Evolutionary conservation across 495 filamentous ascomycete genomes (phyloP).

Genomic region (Talaromyces wortmannii): DNA sequence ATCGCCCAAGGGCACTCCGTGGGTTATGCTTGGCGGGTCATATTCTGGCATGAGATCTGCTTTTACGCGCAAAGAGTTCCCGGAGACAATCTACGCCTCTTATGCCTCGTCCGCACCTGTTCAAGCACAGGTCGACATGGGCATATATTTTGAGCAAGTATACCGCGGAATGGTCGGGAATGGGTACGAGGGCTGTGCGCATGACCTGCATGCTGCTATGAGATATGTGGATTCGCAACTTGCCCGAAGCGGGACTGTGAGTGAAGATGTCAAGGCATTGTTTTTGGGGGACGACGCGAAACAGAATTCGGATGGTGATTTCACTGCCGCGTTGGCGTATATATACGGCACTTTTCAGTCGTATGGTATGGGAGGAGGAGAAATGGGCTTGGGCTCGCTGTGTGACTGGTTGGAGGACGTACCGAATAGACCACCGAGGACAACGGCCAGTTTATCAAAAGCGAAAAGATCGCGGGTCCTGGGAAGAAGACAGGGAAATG

Average conservation of each 20-base stretch:
- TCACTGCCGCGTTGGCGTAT: conserved; percentile 33
- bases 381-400: conserved; percentile 29
- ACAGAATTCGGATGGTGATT: conserved; percentile 41
- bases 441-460: not conserved
- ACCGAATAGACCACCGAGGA: conserved; percentile 1
- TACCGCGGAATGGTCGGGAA: conserved; percentile 44
- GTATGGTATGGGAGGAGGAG: conserved; percentile 38
- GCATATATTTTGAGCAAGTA: conserved; percentile 48
- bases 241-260: conserved; percentile 20
- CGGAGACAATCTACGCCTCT: conserved; percentile 48
- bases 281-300: conserved; percentile 45
- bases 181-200: conserved; percentile 46
- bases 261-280: conserved; percentile 33
- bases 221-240: conserved; percentile 45
- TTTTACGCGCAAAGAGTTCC: conserved; percentile 47
- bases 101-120: conserved; percentile 52
- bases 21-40: conserved; percentile 54
- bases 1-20: conserved; percentile 41
- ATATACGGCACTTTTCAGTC: conserved; percentile 39
- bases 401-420: conserved; percentile 41
- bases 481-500: conserved; percentile 8
- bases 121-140: conserved; percentile 50
- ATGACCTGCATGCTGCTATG: conserved; percentile 44
- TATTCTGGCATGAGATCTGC: conserved; percentile 52
- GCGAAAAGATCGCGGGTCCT: not conserved